These are phyloP conservation scores for Pythium periplocum DNA, from an alignment of 352 stramenopile species.

Conservation along the genomic window DNA sequence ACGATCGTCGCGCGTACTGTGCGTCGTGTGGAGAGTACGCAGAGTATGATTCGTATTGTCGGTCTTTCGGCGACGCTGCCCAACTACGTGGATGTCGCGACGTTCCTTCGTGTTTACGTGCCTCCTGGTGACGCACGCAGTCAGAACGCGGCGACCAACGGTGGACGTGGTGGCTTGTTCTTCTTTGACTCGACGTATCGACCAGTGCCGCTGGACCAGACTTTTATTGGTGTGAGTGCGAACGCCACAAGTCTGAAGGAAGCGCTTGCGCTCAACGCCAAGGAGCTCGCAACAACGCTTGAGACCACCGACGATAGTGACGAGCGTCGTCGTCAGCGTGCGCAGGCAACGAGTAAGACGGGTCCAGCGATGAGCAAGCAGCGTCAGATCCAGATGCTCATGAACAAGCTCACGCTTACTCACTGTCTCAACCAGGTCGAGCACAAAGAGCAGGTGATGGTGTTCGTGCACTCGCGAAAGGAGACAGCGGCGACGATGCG, in stretches of 20 bases:
- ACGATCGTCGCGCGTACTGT: slow-evolving; percentile 98
- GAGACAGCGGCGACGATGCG: slow-evolving; percentile 95
- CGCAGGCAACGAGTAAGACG: background rate
- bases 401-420: slow-evolving; percentile 80
- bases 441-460: slow-evolving; percentile 92
- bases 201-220: slow-evolving; percentile 98
- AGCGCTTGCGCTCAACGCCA: slow-evolving; percentile 43
- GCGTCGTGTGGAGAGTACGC: slow-evolving; percentile 96
- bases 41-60: slow-evolving; percentile 97
- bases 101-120: slow-evolving; percentile 95
- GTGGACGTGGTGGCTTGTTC: slow-evolving; percentile 90
- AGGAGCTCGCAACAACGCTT: slow-evolving; percentile 37
- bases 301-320: slow-evolving; percentile 39
- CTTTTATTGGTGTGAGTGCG: slow-evolving; percentile 95
- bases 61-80: slow-evolving; percentile 98
- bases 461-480: slow-evolving; percentile 99
- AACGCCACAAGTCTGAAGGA: slow-evolving; percentile 54
- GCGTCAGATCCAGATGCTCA: slow-evolving; percentile 66
- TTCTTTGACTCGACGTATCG: slow-evolving; percentile 98
- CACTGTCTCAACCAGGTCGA: slow-evolving; percentile 67
- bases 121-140: slow-evolving; percentile 34
- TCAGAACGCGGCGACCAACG: slow-evolving; percentile 73
- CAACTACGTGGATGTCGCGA: slow-evolving; percentile 98
- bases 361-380: slow-evolving; percentile 36
- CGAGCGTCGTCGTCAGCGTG: background rate